Evolutionary conservation across 352 stramenopile species (phyloP), one percentile per base, ranked within the genome.

Genomic region (Pythium rhizo-oryzae): DNA sequence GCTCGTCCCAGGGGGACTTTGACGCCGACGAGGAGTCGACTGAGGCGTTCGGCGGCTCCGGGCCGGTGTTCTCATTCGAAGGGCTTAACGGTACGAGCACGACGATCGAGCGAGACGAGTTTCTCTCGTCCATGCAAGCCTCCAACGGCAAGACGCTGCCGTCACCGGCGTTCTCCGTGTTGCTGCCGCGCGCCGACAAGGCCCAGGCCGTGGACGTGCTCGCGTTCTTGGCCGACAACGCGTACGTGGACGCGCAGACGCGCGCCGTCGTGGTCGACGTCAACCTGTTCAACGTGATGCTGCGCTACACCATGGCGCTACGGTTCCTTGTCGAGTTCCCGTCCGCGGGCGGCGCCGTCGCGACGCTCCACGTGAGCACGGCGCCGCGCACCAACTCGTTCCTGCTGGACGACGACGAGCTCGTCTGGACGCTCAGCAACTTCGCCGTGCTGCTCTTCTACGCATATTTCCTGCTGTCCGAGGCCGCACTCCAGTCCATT

Each of bases 241-340:
- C 19, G 4, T 87, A 85, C 68, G 30, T 89, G 11, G 80, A 87
- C 25, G 33, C 21, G 0, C 63, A 79, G 24, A 87, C 80, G 8
- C 80, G 77, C 15, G 70, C 59, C 9, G 60, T 85, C 16, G 72
- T 86, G 69, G 28, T 86, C 41, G 80, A 89, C 35, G 35, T 85
- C 46, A 86, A 81, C 58, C 5, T 89, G 4, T 77, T 74, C 62
- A 86, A 85, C 55, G 67, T 64, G 56, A 85, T 89, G 80, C 61
- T 89, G 16, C 70, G 58, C 23, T 72, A 77, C 43, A 53, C 84
- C 18, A 43, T 77, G 5, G 64, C 71, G 4, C 60, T 89, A 1
- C 80, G 78, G 5, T 84, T 89, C 54, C 37, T 82, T 23, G 62
- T 89, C 33, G 80, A 86, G 55, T 74, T 89, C 33, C 78, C 78